Evolutionary conservation across 257 asterid species (phyloP), one percentile per base, ranked within the genome.

Genomic region (Catharanthus roseus): DNA sequence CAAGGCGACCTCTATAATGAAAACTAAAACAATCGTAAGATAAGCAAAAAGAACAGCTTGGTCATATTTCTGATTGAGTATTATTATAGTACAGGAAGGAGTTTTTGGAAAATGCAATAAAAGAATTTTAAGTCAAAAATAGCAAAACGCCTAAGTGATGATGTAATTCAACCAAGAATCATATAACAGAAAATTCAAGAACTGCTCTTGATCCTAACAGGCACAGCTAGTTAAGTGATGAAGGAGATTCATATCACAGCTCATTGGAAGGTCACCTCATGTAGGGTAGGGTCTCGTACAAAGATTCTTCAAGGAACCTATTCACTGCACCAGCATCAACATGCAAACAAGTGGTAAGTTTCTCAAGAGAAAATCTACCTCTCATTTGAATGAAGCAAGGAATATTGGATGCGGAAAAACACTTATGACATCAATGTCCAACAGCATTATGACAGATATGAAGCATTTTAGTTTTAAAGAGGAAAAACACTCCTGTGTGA

Each of bases 251-350:
- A n/a, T n/a, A n/a, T n/a, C n/a, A n/a, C n/a, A n/a, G n/a, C n/a
- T n/a, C n/a, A n/a, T n/a, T n/a, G n/a, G n/a, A n/a, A n/a, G n/a
- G n/a, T n/a, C n/a, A n/a, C n/a, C n/a, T n/a, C n/a, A n/a, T n/a
- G n/a, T n/a, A n/a, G 23, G 33, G 66, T 54, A 21, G 65, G 73
- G 28, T 68, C 77, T 72, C 65, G 21, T n/a, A 24, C 6, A 45
- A 21, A 50, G 19, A 53, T 3, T 16, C 9, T 56, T 21, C 6
- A 31, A 38, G 49, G 39, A 6, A 51, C 57, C 5, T 29, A 45
- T 28, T 70, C 62, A 71, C 79, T 70, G 54, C 75, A 76, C 24
- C 63, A 72, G 64, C 36, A 54, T 66, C 44, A n/a, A n/a, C n/a
- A n/a, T n/a, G n/a, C 44, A 42, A 51, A 38, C 38, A 42, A 54